Base-by-base conservation (phyloP, 306 rosid genomes). In the Cucumis melo region DNA sequence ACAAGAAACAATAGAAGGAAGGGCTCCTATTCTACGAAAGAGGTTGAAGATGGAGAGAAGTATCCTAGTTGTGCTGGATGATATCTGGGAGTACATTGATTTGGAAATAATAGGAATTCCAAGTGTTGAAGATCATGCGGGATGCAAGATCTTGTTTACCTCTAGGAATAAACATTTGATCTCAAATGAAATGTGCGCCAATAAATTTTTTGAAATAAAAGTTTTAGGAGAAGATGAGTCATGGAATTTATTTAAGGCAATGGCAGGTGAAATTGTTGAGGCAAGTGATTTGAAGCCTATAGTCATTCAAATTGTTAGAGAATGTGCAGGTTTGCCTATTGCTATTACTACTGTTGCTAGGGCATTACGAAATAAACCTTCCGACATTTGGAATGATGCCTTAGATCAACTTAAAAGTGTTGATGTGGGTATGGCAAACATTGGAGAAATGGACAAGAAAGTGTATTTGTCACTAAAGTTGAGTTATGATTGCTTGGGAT, bases 271-370 rank as follows among this genome's bases (percentile, higher is more conserved):
- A 27, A 27, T 27, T 27, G 29, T 27, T 27, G 29, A 27, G 2
- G 29, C 29, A 27, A 27, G 1, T 27, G 29, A 27, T 27, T 27
- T 27, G 29, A 27, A 27, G 29, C 29, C 29, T 3, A 61, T 77
- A 15, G 87, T 80, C 12, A 14, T 2, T 5, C 50, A 85, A 24
- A 77, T 87, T 38, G 78, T 83, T 8, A 8, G 64, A 2, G 80
- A 78, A 65, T 87, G 90, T 56, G 83, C 76, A 16, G 81, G 79
- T 7, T 70, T 87, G 73, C 90, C 90, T 1, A n/a, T 82, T 77
- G 80, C 88, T 0, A 75, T 87, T 54, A 78, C 62, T n/a, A 82
- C 82, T 0, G 57, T 85, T 32, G 87, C 67, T 38, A 78, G 20
- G 27, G 83, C 85, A 1, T 32, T 81, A 5, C 50, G 24, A 8